Percentiles rank a stretch among this genome's conserved stretches.
Conservation (phyloP, 1,139 yeast species). For the Lodderomyces metapsilosis region DNA sequence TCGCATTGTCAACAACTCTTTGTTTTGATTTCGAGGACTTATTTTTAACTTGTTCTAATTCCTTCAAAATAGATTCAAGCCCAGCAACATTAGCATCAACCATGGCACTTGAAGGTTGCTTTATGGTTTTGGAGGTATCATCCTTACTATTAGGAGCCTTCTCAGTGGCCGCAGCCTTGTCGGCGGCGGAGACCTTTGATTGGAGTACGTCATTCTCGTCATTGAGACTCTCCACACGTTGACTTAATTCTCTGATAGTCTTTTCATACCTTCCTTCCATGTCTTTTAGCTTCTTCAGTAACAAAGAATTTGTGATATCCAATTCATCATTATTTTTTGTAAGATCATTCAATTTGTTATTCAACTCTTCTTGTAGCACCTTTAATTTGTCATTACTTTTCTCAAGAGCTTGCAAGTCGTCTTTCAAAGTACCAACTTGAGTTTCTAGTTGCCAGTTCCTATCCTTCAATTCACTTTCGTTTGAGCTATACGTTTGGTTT, state of each 20-base stretch:
- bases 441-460: conserved; percentile 79
- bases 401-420: conserved; percentile 35
- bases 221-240: conserved; percentile 54
- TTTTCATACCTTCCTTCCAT: conserved; percentile 32
- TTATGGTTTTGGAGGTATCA: conserved; percentile 6
- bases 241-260: conserved; percentile 48
- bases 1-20: not conserved
- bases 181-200: conserved; percentile 10
- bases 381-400: conserved; percentile 31
- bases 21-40: not conserved
- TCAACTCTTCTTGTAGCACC: conserved; percentile 32
- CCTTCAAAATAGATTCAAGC: conserved; percentile 1
- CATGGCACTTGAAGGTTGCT: conserved; percentile 1
- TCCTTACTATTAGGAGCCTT: too few species aligned
- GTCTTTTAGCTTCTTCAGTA: conserved; percentile 35
- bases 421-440: conserved; percentile 49
- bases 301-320: conserved; percentile 37
- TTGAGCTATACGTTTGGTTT: conserved; percentile 25
- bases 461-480: conserved; percentile 57
- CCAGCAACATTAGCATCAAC: not conserved
- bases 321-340: conserved; percentile 52
- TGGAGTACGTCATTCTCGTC: conserved; percentile 63
- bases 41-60: not conserved
- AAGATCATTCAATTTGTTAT: conserved; percentile 25
- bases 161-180: too few species aligned